Base-by-base conservation (phyloP, 805 yeast genomes). In the Schwanniomyces occidentalis region DNA sequence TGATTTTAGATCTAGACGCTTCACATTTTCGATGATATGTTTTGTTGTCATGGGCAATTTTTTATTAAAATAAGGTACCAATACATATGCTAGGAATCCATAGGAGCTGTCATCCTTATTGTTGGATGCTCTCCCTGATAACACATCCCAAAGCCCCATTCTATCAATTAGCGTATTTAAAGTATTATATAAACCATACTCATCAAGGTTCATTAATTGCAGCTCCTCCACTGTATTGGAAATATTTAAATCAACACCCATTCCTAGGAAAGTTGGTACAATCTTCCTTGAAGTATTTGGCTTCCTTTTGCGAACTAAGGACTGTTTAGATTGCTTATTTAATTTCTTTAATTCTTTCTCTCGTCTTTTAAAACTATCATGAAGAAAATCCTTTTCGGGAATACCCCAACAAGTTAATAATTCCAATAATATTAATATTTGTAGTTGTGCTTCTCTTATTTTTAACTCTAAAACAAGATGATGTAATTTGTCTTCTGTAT, bases 401-500 rank as follows among this genome's bases (percentile, higher is more conserved):
- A 66, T 40, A 4, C 51, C 53, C 37, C 61, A 50, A 8, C 58
- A 30, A 15, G 52, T 42, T 3, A 78, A 51, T 3, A 75, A 36
- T 43, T 79, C 84, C 25, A 78, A 44, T 2, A 74, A 41, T 1
- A 76, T 40, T 2, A 79, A 44, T 0, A 76, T 58, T 46, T 79
- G 84, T 20, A 79, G 48, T 41, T 77, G 81, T 1, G 80, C 73
- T 42, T 78, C 84, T 22, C 82, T 56, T 2, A 73, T 60, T 42
- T 77, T 78, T 38, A 78, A 56, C 24, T 69, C 65, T 24, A 60
- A 51, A 2, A 63, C 48, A 1, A 72, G 40, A 10, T 56, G 62
- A 1, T 46, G 47, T 1, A 59, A 25, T 6, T 49, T 44, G 16
- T 57, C 58, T 6, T 44, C 48, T 10, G 24, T 37, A 6, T 24